Evolutionary conservation across 495 filamentous ascomycete species (phyloP).

Genomic region (Penicillium paradoxum): DNA sequence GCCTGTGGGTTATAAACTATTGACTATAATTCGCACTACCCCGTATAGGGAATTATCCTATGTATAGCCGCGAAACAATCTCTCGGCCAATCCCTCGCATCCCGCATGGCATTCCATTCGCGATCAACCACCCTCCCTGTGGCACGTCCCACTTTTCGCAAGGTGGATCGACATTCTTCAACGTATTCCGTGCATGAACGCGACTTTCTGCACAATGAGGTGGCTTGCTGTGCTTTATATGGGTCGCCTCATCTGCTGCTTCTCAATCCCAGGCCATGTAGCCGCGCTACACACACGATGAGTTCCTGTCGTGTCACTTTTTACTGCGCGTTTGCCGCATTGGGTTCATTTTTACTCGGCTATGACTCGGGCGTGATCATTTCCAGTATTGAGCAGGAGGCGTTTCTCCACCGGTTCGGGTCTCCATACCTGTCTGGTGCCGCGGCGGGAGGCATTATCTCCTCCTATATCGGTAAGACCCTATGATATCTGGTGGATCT

Average conservation of each 20-base stretch:
- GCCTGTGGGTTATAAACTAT: not conserved
- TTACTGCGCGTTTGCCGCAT: conserved; percentile 51
- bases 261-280: conserved; percentile 6
- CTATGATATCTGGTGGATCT: not conserved
- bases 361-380: conserved; percentile 50
- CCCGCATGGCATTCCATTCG: conserved; percentile 19
- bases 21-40: not conserved
- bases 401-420: conserved; percentile 40
- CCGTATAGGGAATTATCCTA: no score
- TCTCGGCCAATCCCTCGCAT: conserved; percentile 20
- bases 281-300: conserved; percentile 17
- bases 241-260: not conserved
- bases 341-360: conserved; percentile 56
- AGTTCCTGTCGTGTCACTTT: conserved; percentile 37
- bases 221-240: conserved; percentile 1
- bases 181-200: conserved; percentile 4
- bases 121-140: conserved; percentile 11
- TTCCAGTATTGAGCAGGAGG: conserved; percentile 42
- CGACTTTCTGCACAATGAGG: conserved; percentile 5
- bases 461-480: conserved; percentile 41
- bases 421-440: conserved; percentile 33
- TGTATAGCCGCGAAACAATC: not conserved
- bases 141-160: conserved; percentile 21
- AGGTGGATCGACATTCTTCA: conserved; percentile 12
- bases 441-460: conserved; percentile 46